Evolutionary conservation across 352 stramenopile genomes (phyloP), one percentile per base, ranked within the genome.

Genomic region (Globisporangium carolinianum): DNA sequence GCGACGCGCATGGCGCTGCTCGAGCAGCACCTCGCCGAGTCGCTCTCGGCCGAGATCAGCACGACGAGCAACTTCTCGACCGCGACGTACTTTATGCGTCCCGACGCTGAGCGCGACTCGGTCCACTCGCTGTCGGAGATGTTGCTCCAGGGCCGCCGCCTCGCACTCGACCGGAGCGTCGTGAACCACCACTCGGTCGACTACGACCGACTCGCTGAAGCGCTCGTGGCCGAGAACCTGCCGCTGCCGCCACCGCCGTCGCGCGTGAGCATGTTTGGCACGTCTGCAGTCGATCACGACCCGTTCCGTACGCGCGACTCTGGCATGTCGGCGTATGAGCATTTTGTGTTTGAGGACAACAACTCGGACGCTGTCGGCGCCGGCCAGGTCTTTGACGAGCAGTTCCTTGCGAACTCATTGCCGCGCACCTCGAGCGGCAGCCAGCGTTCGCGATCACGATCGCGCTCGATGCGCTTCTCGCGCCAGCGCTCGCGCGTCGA

Each of bases 41-140:
- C 72, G 18, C 55, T 80, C 0, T 80, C 69, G 8, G 55, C 72
- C 37, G 72, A 80, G 60, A 77, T 80, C 49, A 80, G 72, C 46
- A 95, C 91, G 78, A 94, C 83, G n/a, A 79, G 83, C 7, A 90
- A 94, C 60, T 87, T 76, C 51, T 83, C 83, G 37, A 95, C 85
- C 60, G 84, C 75, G 14, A 57, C 75, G 6, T 88, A 83, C 66
- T 86, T 85, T 42, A 71, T 86, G 66, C 68, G 62, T 6, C 60
- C 61, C 50, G 65, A 80, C 43, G 55, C 57, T 12, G 69, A 71
- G 15, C 57, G 63, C 15, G 63, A 71, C 39, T 76, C 63, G 5
- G 35, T 66, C 5, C 62, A 74, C 38, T 76, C 66, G 37, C 37
- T 76, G 11, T 78, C 72, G 0, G 71, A 87, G 12, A 69, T 82